A percentile compares a stretch with the other conserved stretches of the same genome.
Evolutionary conservation across 345 rosid genomes (phyloP).

Genomic region (Viola odorata): DNA sequence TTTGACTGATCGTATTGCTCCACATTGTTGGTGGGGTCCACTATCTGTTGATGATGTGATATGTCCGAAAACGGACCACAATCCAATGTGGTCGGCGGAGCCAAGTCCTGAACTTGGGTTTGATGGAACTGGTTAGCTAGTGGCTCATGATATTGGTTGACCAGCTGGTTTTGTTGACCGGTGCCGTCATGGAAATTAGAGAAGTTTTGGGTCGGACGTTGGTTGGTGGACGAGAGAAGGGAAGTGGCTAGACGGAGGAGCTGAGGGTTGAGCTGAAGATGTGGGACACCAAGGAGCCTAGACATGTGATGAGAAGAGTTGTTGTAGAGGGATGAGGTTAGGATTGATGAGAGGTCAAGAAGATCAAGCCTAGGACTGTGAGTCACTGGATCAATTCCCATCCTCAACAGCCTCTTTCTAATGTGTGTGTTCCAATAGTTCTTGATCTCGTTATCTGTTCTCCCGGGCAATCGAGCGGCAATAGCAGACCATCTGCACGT

Average conservation of each 20-base stretch:
- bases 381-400: conserved; percentile 28
- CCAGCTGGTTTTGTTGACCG: conserved; percentile 30
- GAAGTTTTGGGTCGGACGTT: conserved; percentile 11
- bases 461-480: conserved; percentile 24
- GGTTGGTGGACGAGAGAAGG: conserved; percentile 27
- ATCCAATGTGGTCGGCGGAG: conserved; percentile 21
- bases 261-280: conserved; percentile 24
- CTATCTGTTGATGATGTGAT: conserved; percentile 12
- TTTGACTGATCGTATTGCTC: conserved; percentile 18
- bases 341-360: conserved; percentile 19
- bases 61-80: conserved; percentile 28
- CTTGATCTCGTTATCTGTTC: conserved; percentile 27
- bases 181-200: conserved; percentile 9
- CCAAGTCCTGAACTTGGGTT: conserved; percentile 28
- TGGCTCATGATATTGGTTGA: conserved; percentile 21
- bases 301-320: conserved; percentile 12
- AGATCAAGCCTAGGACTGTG: conserved; percentile 24
- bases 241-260: conserved; percentile 40
- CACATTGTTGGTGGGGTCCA: conserved; percentile 14
- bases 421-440: conserved; percentile 31
- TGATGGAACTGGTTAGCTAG: conserved; percentile 24
- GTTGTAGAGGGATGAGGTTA: conserved; percentile 13
- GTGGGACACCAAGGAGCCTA: conserved; percentile 8
- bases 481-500: conserved; percentile 22
- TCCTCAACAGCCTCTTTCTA: conserved; percentile 19